phyloP scores from a whole-genome alignment of 2,329 filamentous ascomycete species.

The Bertia moriformis region DNA sequence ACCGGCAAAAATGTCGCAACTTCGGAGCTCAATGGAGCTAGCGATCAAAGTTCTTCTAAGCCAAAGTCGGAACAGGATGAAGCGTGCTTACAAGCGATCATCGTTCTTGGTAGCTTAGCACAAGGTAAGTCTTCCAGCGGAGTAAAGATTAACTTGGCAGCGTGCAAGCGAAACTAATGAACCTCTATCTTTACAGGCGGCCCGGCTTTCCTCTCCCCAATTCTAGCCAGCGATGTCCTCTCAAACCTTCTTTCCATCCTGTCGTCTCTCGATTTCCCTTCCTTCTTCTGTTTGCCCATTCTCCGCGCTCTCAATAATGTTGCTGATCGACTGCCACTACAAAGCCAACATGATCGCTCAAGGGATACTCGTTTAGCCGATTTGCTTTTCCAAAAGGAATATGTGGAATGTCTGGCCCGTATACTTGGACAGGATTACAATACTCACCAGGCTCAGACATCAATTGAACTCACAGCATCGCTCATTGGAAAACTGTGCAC shows the following conservation, averaged over 20 bases:
- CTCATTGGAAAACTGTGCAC: slow-evolving; percentile 47
- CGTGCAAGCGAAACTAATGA: slow-evolving; percentile 1
- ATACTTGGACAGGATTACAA: slow-evolving; percentile 48
- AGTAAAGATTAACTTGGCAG: slow-evolving; percentile 4
- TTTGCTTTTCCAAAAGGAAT: slow-evolving; percentile 44
- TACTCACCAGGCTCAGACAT: slow-evolving; percentile 14
- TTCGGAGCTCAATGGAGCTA: slow-evolving; percentile 6
- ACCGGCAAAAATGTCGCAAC: slow-evolving; percentile 26
- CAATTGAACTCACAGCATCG: slow-evolving; percentile 43
- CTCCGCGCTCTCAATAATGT: slow-evolving; percentile 63
- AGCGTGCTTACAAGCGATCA: slow-evolving; percentile 37
- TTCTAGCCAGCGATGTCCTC: slow-evolving; percentile 56
- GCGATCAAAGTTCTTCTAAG: background rate
- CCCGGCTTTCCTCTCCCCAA: slow-evolving; percentile 59
- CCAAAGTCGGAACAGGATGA: slow-evolving; percentile 29
- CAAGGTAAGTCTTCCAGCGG: slow-evolving; percentile 45
- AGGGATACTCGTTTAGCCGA: slow-evolving; percentile 40
- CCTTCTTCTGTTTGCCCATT: slow-evolving; percentile 56
- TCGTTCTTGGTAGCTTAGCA: slow-evolving; percentile 34
- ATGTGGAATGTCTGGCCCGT: slow-evolving; percentile 45
- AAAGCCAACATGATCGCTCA: slow-evolving; percentile 31
- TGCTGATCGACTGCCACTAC: slow-evolving; percentile 45
- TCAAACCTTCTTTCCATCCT: slow-evolving; percentile 56
- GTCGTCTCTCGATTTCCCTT: slow-evolving; percentile 47
- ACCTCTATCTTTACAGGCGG: slow-evolving; percentile 52